Percentiles rank a stretch among this genome's conserved stretches.
phyloP scores from a whole-genome alignment of 2,329 filamentous ascomycete species.

The Domatiomyces globalis region DNA sequence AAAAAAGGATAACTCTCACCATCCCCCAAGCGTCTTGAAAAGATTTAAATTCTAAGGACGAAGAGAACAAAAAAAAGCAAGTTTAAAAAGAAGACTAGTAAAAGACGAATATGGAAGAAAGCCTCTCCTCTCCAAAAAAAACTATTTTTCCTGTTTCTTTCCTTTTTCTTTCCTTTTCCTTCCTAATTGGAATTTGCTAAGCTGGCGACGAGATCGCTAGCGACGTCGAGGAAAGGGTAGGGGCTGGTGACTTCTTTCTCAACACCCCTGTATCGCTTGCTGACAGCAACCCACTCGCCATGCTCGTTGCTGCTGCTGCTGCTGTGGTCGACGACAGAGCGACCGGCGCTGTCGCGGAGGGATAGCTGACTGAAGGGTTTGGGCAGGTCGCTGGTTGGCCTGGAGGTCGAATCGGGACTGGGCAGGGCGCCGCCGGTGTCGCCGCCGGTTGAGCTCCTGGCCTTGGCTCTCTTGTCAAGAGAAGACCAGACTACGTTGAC shows the following conservation, averaged over 20 bases:
- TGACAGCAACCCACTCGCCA: slow-evolving; percentile 37
- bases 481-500: slow-evolving; percentile 55
- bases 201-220: slow-evolving; percentile 82
- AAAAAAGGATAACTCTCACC: too few relatives aligned
- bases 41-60: too few relatives aligned
- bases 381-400: slow-evolving; percentile 31
- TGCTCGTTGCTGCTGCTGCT: slow-evolving; percentile 23
- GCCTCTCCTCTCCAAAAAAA: background rate
- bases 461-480: slow-evolving; percentile 25
- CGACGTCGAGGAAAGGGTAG: slow-evolving; percentile 90
- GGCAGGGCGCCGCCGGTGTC: slow-evolving; percentile 28
- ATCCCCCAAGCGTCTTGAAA: too few relatives aligned
- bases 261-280: slow-evolving; percentile 44
- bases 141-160: too few relatives aligned
- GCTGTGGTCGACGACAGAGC: slow-evolving; percentile 5
- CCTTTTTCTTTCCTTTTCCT: too few relatives aligned
- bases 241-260: slow-evolving; percentile 93
- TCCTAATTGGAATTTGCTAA: slow-evolving; percentile 39
- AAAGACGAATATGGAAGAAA: background rate
- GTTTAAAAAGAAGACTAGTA: too few relatives aligned
- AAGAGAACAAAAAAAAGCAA: too few relatives aligned
- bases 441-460: slow-evolving; percentile 7
- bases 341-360: slow-evolving; percentile 4
- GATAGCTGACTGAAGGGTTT: slow-evolving; percentile 5
- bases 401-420: slow-evolving; percentile 30